A percentile compares a stretch with the other conserved stretches of the same genome.
Conservation (phyloP, 2,329 filamentous ascomycete species). For the Esteya vermicola region DNA sequence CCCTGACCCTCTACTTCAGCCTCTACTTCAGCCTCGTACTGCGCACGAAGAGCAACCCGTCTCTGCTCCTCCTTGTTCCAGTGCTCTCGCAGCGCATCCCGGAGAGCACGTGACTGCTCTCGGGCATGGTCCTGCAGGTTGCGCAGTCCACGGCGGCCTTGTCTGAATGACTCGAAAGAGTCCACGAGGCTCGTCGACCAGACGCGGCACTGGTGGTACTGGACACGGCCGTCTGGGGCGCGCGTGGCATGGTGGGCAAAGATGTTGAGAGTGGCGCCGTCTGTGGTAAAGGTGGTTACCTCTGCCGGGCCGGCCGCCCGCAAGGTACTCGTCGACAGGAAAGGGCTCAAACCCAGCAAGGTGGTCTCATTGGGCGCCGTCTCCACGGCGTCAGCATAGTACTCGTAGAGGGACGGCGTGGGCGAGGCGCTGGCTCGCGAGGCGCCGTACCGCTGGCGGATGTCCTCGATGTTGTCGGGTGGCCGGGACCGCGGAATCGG, state of each 20-base stretch:
- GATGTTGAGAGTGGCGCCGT: conserved; percentile 13
- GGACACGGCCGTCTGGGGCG: conserved; percentile 1
- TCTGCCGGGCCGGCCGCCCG: conserved; percentile 9
- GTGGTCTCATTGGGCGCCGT: conserved; percentile 9
- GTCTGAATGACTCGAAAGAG: conserved; percentile 1
- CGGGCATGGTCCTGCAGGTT: conserved; percentile 5
- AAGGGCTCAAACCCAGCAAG: conserved; percentile 8
- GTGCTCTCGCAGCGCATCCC: conserved; percentile 3
- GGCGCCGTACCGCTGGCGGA: conserved; percentile 4
- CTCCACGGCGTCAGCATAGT: conserved; percentile 7
- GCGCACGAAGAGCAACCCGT: no score
- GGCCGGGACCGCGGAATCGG: conserved; percentile 8
- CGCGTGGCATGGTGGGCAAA: conserved; percentile 14
- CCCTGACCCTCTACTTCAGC: no score
- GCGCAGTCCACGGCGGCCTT: conserved; percentile 2
- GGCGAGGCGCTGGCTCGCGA: conserved; percentile 8
- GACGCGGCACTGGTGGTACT: conserved; percentile 14
- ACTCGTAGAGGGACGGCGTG: conserved; percentile 5
- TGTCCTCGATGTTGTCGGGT: conserved; percentile 10
- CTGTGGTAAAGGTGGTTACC: conserved; percentile 14
- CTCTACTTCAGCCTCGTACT: no score
- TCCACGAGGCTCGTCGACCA: conserved; percentile 6
- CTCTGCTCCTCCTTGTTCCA: no score
- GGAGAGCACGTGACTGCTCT: conserved; percentile 5
- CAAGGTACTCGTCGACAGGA: conserved; percentile 1